phyloP scores from a whole-genome alignment of 169 alveolate genomes.

The Plasmodium sp. region DNA sequence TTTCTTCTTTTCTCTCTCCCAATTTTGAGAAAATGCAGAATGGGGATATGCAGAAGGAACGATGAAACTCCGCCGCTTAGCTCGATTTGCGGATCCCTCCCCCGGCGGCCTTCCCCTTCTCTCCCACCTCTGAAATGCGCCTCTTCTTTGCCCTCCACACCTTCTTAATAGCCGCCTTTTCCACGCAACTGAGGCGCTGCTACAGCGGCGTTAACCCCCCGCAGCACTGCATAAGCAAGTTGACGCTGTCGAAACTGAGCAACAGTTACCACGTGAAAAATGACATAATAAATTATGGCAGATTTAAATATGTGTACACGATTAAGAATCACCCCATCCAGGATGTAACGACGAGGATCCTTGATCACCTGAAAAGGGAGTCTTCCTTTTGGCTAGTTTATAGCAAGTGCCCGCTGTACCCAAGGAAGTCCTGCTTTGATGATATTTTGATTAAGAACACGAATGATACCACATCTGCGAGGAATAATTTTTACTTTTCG shows the following conservation, averaged over 20 bases:
- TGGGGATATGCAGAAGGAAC: not conserved
- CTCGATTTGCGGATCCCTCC: not conserved
- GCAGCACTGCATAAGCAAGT: constrained; percentile 1
- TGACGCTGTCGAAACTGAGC: constrained; percentile 34
- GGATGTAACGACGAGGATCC: constrained; percentile 16
- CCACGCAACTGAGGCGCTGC: not conserved
- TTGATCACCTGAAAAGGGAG: constrained; percentile 33
- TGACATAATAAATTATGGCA: constrained; percentile 60
- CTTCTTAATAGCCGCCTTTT: not conserved
- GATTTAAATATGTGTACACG: constrained; percentile 72
- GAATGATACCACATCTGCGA: constrained; percentile 51
- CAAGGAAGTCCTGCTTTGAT: constrained; percentile 35
- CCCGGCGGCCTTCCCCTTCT: not conserved
- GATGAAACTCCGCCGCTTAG: not conserved
- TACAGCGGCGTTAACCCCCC: not conserved
- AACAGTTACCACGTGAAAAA: constrained; percentile 40
- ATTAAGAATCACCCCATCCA: constrained; percentile 70
- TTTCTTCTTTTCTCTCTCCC: not conserved
- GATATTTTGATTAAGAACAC: constrained; percentile 57
- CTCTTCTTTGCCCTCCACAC: not conserved
- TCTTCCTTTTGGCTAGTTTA: constrained; percentile 21
- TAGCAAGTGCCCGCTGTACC: constrained; percentile 65
- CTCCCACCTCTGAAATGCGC: constrained; percentile 4
- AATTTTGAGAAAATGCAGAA: not conserved
- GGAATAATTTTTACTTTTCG: constrained; percentile 63